Evolutionary conservation across 1,139 yeast species (phyloP).

Genomic region (Protomyces gravidus): DNA sequence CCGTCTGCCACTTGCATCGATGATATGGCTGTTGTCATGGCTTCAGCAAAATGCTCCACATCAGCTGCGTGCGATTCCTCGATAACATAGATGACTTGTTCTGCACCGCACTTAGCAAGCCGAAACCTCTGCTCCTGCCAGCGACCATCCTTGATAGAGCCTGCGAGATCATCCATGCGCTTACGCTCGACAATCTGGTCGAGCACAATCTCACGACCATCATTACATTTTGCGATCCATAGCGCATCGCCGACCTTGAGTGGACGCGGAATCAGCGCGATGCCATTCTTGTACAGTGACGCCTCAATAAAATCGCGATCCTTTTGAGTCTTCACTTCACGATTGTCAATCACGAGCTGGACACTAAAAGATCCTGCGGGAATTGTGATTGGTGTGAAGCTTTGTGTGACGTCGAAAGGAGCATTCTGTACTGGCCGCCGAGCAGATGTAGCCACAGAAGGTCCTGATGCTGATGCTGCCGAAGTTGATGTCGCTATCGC

Average conservation of each 20-base stretch:
- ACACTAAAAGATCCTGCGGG: constrained; percentile 51
- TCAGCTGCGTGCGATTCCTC: constrained; percentile 61
- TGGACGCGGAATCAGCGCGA: constrained; percentile 53
- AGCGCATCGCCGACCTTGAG: constrained; percentile 80
- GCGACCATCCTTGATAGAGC: constrained; percentile 82
- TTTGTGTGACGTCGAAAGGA: constrained; percentile 1
- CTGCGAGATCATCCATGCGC: constrained; percentile 75
- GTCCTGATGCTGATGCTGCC: not conserved
- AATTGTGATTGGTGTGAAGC: constrained; percentile 4
- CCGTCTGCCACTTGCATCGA: constrained; percentile 62
- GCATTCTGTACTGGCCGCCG: too few species aligned
- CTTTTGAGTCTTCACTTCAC: constrained; percentile 62
- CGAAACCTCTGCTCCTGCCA: constrained; percentile 76
- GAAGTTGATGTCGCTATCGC: not conserved
- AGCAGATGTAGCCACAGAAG: not conserved
- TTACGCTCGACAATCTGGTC: constrained; percentile 85
- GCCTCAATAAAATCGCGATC: constrained; percentile 63
- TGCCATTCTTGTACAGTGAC: constrained; percentile 50
- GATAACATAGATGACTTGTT: constrained; percentile 68
- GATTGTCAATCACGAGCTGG: constrained; percentile 64
- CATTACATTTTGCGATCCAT: constrained; percentile 74
- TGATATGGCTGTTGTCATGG: constrained; percentile 73
- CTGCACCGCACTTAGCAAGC: constrained; percentile 62
- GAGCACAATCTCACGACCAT: constrained; percentile 62
- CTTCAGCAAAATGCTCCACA: constrained; percentile 51